phyloP scores from a whole-genome alignment of 495 filamentous ascomycete genomes.

The Glarea lozoyensis region DNA sequence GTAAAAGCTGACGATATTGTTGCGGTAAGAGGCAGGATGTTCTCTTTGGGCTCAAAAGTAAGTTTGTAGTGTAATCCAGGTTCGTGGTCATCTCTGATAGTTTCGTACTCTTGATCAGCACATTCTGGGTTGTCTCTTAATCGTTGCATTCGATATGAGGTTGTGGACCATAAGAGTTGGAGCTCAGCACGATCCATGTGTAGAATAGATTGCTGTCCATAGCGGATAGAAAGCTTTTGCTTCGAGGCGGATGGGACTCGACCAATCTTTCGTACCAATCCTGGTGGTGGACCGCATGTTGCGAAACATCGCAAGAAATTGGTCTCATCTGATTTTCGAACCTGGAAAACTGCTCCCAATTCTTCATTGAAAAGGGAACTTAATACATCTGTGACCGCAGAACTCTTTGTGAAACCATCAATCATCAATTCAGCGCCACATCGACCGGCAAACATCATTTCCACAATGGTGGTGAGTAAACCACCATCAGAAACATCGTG shows the following conservation, averaged over 20 bases:
- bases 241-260: constrained; percentile 57
- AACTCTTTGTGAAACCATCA: constrained; percentile 53
- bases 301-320: constrained; percentile 87
- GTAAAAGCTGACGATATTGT: constrained; percentile 60
- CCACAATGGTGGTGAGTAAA: constrained; percentile 79
- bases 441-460: constrained; percentile 98
- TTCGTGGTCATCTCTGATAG: constrained; percentile 65
- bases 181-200: constrained; percentile 60
- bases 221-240: constrained; percentile 68
- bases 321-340: constrained; percentile 72
- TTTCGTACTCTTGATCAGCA: constrained; percentile 76
- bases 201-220: constrained; percentile 58
- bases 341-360: constrained; percentile 94
- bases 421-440: constrained; percentile 82
- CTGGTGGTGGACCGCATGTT: constrained; percentile 77
- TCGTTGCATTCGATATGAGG: constrained; percentile 85
- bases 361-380: constrained; percentile 90
- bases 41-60: constrained; percentile 72
- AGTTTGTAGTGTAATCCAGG: constrained; percentile 82
- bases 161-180: constrained; percentile 82
- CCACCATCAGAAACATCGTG: constrained; percentile 94
- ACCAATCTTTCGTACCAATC: constrained; percentile 75
- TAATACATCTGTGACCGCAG: constrained; percentile 52
- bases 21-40: constrained; percentile 59
- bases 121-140: constrained; percentile 82